These are phyloP conservation scores for Citrus sp. DNA, from an alignment of 345 rosid species.

Conservation along the genomic window DNA sequence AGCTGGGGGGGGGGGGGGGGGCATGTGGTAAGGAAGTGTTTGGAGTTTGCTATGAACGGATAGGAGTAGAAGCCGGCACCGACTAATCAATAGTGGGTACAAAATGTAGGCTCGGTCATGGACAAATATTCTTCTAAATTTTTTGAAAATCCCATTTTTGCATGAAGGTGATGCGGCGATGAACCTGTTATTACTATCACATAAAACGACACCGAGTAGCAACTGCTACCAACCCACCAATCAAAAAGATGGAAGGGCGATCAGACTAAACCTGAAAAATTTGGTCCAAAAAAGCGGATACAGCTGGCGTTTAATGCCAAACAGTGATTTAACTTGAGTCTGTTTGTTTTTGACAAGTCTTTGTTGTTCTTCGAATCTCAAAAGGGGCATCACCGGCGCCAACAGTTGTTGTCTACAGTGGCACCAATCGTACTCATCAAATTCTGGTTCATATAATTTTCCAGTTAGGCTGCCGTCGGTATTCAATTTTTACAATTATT, in stretches of 20 bases:
- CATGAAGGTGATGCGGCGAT: too few relatives aligned
- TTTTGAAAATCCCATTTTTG: not conserved
- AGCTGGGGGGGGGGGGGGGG: not conserved
- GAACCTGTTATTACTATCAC: not conserved
- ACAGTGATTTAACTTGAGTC: not conserved
- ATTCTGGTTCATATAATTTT: not conserved
- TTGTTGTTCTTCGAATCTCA: not conserved
- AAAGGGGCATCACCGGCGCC: not conserved
- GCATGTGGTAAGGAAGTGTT: not conserved
- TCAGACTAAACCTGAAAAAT: not conserved
- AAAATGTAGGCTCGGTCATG: not conserved
- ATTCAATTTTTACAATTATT: not conserved
- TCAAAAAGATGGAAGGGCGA: not conserved
- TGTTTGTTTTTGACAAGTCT: not conserved
- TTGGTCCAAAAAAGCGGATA: not conserved
- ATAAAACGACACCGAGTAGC: conserved; percentile 5
- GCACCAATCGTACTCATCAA: not conserved
- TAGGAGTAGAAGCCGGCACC: conserved; percentile 8
- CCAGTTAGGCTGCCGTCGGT: not conserved
- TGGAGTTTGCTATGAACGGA: not conserved
- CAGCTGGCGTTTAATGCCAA: conserved; percentile 3
- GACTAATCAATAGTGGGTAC: not conserved
- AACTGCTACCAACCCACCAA: conserved; percentile 4
- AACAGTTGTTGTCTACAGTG: not conserved
- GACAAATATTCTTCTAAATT: too few relatives aligned